These are phyloP conservation scores for Panicum miliaceum DNA, from an alignment of 176 grass and related monocot genomes.

Conservation along the genomic window DNA sequence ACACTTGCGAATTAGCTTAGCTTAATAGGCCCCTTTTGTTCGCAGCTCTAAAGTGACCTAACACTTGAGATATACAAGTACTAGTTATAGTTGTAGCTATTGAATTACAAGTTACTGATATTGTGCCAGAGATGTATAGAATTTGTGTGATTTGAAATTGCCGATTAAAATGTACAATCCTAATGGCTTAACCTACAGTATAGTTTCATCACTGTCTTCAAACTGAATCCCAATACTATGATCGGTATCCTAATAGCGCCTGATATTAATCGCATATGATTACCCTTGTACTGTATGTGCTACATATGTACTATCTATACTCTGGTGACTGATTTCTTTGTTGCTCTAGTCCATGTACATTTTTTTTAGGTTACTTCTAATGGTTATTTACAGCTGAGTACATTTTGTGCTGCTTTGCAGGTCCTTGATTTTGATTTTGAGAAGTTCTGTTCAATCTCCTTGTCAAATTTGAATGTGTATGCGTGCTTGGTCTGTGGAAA, in stretches of 20 bases:
- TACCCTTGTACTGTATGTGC: background rate
- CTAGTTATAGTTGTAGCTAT: background rate
- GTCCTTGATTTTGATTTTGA: conserved; percentile 99
- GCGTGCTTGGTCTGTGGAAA: conserved; percentile 97
- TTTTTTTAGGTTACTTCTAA: background rate
- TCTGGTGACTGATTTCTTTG: background rate
- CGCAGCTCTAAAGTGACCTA: background rate
- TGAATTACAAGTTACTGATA: background rate
- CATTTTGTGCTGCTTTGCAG: conserved; percentile 43
- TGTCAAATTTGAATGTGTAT: conserved; percentile 99
- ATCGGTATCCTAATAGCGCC: background rate
- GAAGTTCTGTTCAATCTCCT: conserved; percentile 94
- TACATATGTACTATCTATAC: background rate
- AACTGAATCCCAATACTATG: background rate
- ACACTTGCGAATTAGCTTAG: background rate
- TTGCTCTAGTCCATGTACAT: background rate
- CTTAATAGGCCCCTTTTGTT: background rate
- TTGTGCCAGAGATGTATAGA: conserved; percentile 5
- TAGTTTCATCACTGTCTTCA: background rate
- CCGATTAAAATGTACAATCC: background rate
- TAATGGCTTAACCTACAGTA: background rate
- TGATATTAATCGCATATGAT: background rate
- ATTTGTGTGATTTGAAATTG: background rate
- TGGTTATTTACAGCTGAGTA: background rate
- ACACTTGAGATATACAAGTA: background rate